Evolutionary conservation across 768 basidiomycete genomes (phyloP).

Genomic region (Amanita jacksonii): DNA sequence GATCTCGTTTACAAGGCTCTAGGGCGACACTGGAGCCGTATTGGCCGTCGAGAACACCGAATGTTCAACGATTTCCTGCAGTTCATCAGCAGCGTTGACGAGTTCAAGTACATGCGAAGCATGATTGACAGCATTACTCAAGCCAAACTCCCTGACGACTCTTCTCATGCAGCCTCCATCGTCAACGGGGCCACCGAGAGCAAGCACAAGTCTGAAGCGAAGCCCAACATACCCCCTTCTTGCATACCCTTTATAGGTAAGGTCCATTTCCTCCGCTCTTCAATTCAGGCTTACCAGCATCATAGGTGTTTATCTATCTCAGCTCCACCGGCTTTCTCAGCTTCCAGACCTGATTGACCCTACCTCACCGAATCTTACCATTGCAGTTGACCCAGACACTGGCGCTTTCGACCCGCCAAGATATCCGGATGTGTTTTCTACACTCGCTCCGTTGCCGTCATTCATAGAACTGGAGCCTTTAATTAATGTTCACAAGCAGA

Average conservation of each 20-base stretch:
- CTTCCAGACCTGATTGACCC: slow-evolving; percentile 81
- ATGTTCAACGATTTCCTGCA: slow-evolving; percentile 63
- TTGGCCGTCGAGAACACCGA: slow-evolving; percentile 62
- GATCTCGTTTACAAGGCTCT: slow-evolving; percentile 63
- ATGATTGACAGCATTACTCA: slow-evolving; percentile 57
- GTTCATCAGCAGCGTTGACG: slow-evolving; percentile 52
- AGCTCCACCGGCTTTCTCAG: slow-evolving; percentile 51
- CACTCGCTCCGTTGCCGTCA: slow-evolving; percentile 59
- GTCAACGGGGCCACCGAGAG: slow-evolving; percentile 34
- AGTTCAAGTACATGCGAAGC: slow-evolving; percentile 69
- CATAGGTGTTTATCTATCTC: slow-evolving; percentile 68
- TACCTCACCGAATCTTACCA: slow-evolving; percentile 60
- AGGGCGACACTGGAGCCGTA: slow-evolving; percentile 49
- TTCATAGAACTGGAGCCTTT: slow-evolving; percentile 78
- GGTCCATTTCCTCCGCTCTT: slow-evolving; percentile 14
- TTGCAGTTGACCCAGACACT: slow-evolving; percentile 53
- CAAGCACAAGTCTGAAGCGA: slow-evolving; percentile 29
- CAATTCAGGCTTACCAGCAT: slow-evolving; percentile 1
- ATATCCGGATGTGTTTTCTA: slow-evolving; percentile 72
- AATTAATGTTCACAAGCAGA: slow-evolving; percentile 86
- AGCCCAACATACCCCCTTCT: slow-evolving; percentile 32
- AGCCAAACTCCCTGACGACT: slow-evolving; percentile 47
- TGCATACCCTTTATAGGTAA: slow-evolving; percentile 85
- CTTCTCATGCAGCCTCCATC: slow-evolving; percentile 45
- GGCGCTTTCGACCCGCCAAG: slow-evolving; percentile 59